Evolutionary conservation across 2,329 filamentous ascomycete genomes (phyloP), one percentile per base, ranked within the genome.

Genomic region (Pseudogymnoascus sp.): DNA sequence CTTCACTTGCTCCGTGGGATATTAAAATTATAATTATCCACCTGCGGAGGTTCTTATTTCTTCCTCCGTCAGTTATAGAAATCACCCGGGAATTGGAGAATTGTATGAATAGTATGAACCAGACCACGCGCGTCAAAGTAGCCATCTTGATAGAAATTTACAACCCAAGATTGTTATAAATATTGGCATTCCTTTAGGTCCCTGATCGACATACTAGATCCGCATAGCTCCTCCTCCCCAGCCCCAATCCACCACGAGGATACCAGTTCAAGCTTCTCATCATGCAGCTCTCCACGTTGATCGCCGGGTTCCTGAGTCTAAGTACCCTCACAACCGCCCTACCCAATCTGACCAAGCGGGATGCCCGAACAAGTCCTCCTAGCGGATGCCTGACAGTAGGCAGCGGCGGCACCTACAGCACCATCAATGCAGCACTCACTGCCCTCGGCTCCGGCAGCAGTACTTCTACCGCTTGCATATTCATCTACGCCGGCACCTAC

Each of bases 401-500:
- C 32, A 35, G 32, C 4, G 32, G 32, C 12, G 32, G 32, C 1
- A 35, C 32, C 32, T 35, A 35, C 12, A 12, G 8, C 11, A 35
- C 32, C 11, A 35, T 35, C 9, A 35, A 4, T 11, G 32, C 32
- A 12, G 32, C 32, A 12, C 75, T 82, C 54, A 69, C 77, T 58
- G 77, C 78, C 12, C 71, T 81, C 7, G 74, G 73, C 57, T 74
- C 73, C 6, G 32, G 32, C 4, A 70, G 72, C 9, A 72, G 72
- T 18, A 75, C 75, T 8, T 62, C 70, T 1, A 72, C 73, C 6
- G 77, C 80, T 61, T 75, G 73, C 62, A 80, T 82, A 69, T 81
- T 81, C 71, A 79, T 82, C 67, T 68, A 80, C 62, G 69, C 76
- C 34, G 79, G 80, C 2, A 81, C 76, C 41, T 82, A 82, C 72